Evolutionary conservation across 179 eudicot genomes (phyloP).

Genomic region (Pouteria campechiana): DNA sequence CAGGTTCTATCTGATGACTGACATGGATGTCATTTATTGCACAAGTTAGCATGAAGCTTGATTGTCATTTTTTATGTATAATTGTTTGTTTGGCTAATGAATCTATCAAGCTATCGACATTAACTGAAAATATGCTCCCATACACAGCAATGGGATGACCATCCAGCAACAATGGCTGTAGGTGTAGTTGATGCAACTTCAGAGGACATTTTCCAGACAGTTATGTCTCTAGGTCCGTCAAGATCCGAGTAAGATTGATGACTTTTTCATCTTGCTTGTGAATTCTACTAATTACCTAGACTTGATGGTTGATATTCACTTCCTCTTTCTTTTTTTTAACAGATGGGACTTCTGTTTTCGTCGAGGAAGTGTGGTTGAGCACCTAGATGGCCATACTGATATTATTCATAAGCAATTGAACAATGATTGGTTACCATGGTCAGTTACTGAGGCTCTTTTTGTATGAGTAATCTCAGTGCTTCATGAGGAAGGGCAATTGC

Average conservation of each 20-base stretch:
- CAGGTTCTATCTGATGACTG: too few relatives aligned
- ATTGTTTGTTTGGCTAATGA: too few relatives aligned
- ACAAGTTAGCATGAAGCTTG: too few relatives aligned
- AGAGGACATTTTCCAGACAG: slow-evolving; percentile 49
- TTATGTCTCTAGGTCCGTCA: slow-evolving; percentile 68
- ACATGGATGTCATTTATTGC: too few relatives aligned
- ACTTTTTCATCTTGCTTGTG: neutral
- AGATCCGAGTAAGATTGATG: slow-evolving; percentile 55
- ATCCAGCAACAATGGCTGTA: slow-evolving; percentile 74
- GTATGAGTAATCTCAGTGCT: too few relatives aligned
- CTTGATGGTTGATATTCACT: too few relatives aligned
- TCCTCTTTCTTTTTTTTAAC: slow-evolving; percentile 18
- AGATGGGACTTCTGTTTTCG: slow-evolving; percentile 80
- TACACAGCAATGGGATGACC: slow-evolving; percentile 40
- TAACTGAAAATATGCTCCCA: neutral
- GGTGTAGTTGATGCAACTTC: slow-evolving; percentile 62
- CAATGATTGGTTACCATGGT: slow-evolving; percentile 75
- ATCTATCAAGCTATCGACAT: too few relatives aligned
- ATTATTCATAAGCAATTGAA: slow-evolving; percentile 47
- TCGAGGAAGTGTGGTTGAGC: slow-evolving; percentile 54
- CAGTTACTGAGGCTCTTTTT: slow-evolving; percentile 6
- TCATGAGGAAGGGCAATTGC: too few relatives aligned
- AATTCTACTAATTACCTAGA: too few relatives aligned
- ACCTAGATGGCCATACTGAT: slow-evolving; percentile 74
- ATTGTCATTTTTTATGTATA: too few relatives aligned